These are phyloP conservation scores for Heterobasidion annosum DNA, from an alignment of 1,284 basidiomycete genomes.

Conservation along the genomic window DNA sequence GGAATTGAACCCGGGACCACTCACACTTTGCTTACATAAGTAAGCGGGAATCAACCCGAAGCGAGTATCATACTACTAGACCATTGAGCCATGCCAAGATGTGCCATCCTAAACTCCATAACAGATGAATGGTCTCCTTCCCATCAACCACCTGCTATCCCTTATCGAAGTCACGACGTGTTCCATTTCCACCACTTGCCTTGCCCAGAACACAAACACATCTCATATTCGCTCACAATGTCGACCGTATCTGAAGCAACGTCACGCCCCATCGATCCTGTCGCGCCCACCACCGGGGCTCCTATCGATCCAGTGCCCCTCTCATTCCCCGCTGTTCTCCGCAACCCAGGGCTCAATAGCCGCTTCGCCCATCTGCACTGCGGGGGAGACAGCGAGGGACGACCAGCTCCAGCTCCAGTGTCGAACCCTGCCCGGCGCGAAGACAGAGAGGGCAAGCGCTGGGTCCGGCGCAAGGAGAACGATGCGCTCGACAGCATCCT, in stretches of 20 bases:
- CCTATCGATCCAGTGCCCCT: constrained; percentile 28
- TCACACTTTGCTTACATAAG: not conserved
- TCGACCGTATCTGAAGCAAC: not conserved
- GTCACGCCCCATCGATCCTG: not conserved
- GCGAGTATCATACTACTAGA: constrained; percentile 2
- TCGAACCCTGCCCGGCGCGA: constrained; percentile 32
- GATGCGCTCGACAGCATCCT: constrained; percentile 32
- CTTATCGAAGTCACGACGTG: not conserved
- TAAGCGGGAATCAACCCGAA: not conserved
- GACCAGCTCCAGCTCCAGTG: constrained; percentile 10
- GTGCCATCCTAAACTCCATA: not conserved
- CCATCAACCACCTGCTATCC: too few species aligned
- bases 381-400: constrained; percentile 13
- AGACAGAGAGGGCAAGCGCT: constrained; percentile 69
- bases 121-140: not conserved
- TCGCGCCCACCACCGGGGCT: not conserved
- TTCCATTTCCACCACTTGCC: too few species aligned
- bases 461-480: constrained; percentile 67
- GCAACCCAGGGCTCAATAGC: constrained; percentile 42
- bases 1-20: constrained; percentile 35
- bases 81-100: not conserved
- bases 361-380: constrained; percentile 43
- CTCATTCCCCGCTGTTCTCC: constrained; percentile 63
- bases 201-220: too few species aligned
- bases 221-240: not conserved